phyloP scores from a whole-genome alignment of 805 yeast species.

The Nakazawaea ishiwadae region DNA sequence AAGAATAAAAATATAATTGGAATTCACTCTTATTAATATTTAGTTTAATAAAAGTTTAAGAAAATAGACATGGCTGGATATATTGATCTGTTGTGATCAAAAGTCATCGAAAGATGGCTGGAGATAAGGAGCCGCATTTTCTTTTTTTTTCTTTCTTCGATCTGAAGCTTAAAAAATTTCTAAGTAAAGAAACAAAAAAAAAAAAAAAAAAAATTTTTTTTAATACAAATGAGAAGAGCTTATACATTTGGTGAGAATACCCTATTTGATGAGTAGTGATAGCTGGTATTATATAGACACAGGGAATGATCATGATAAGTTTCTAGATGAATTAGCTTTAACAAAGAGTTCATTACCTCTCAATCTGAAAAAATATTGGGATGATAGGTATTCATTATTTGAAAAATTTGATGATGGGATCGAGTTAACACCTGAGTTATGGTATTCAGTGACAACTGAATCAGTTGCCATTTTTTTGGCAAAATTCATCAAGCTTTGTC shows the following conservation, averaged over 20 bases:
- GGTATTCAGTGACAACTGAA: slow-evolving; percentile 92
- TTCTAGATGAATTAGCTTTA: slow-evolving; percentile 3
- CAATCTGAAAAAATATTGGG: slow-evolving; percentile 53
- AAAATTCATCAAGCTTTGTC: slow-evolving; percentile 42
- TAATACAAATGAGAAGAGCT: background rate
- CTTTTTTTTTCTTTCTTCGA: too few relatives aligned
- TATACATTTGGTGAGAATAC: background rate
- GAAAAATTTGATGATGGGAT: slow-evolving; percentile 64
- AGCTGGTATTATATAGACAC: background rate
- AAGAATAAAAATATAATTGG: background rate
- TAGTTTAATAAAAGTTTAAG: background rate
- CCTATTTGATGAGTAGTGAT: background rate
- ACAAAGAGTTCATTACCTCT: slow-evolving; percentile 26
- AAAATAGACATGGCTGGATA: slow-evolving; percentile 8
- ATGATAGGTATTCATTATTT: slow-evolving; percentile 55
- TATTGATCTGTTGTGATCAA: slow-evolving; percentile 1
- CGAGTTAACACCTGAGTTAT: slow-evolving; percentile 62
- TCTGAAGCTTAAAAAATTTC: too few relatives aligned
- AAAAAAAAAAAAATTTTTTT: too few relatives aligned
- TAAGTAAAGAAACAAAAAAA: too few relatives aligned
- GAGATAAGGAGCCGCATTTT: too few relatives aligned
- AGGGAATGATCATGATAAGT: slow-evolving; percentile 3
- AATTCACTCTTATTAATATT: too few relatives aligned
- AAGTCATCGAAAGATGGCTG: too few relatives aligned
- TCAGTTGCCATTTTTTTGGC: slow-evolving; percentile 58